These are phyloP conservation scores for Thuja plicata DNA, from an alignment of 83 land plant genomes.

Conservation along the genomic window DNA sequence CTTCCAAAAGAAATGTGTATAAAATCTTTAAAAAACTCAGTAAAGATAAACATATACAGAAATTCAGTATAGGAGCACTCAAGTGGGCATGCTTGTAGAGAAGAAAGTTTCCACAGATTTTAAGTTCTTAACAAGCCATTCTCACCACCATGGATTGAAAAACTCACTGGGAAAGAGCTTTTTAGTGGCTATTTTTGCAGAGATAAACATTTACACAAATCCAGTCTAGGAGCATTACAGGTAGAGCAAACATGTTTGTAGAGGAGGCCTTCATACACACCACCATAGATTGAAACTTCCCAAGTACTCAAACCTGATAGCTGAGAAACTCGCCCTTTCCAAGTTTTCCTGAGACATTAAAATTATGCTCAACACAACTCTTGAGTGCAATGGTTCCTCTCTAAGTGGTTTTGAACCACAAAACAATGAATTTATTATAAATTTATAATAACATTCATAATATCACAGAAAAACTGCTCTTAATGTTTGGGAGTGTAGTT, in stretches of 20 bases:
- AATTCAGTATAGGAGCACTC: background rate
- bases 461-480: background rate
- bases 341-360: no score
- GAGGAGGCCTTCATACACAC: no score
- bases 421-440: background rate
- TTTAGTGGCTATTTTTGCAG: no score
- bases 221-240: no score
- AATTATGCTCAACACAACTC: background rate
- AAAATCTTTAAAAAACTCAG: background rate
- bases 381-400: background rate
- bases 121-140: background rate
- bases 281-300: no score
- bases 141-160: background rate
- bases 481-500: background rate
- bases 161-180: no score
- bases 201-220: no score
- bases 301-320: no score
- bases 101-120: background rate
- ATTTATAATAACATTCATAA: background rate
- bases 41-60: background rate
- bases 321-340: no score
- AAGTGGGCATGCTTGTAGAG: background rate
- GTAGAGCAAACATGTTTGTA: no score
- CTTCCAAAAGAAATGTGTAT: background rate
- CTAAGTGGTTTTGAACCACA: background rate